Evolutionary conservation across 177 flowering plant species (phyloP), one percentile per base, ranked within the genome.

Genomic region (Vitis hybrid): DNA sequence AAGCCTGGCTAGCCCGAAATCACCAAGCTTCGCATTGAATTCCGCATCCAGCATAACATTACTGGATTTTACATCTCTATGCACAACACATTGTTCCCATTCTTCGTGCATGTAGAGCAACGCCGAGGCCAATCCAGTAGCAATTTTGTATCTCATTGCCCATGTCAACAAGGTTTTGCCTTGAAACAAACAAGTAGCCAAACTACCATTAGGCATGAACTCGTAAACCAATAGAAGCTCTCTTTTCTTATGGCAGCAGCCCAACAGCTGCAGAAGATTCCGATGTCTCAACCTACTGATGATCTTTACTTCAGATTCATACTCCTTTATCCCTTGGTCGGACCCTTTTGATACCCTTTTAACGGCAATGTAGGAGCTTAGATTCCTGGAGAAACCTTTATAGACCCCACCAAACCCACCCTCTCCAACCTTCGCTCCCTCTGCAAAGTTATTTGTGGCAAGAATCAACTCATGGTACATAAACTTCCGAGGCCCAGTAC

Each of bases 401-500:
- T 75, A 75, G 62, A 71, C 78, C 26, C 63, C 75, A 1, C 78
- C 78, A 63, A 71, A 75, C n/a, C 78, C 78, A 19, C 75, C 75
- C 12, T 66, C 64, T 11, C 75, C 78, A 49, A 75, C 68, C 64
- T 66, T 71, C 10, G 2, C 58, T 50, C 50, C 60, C 26, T 71
- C 64, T 1, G 50, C 51, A 63, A 71, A 75, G 8, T 71, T 62
- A 5, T 51, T 71, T 3, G 78, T 75, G 0, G 78, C 78, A 5
- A 60, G 50, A 16, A 11, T 74, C 62, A 75, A 53, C 33, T 70
- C 74, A 6, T 52, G 15, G 13, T 64, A 70, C 1, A 62, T 51
- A 29, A 70, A 75, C 60, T 49, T 70, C 62, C 13, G 58, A 1
- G 74, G 77, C 10, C 79, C 75, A 3, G 62, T 56, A 15, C 64